Base-by-base conservation (phyloP, 306 rosid species). In the Vicia sativa region DNA sequence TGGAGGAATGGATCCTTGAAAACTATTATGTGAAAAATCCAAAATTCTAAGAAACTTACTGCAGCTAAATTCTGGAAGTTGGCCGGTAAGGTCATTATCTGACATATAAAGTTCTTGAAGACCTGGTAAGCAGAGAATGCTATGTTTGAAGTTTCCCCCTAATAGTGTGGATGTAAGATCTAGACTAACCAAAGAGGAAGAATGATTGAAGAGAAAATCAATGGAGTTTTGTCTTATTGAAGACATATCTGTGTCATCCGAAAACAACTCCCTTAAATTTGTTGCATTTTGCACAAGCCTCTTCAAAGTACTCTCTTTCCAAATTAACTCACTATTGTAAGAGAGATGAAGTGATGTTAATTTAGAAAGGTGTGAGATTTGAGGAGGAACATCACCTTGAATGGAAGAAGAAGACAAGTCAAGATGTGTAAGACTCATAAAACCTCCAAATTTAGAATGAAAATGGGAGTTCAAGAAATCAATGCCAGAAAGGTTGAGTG, bases 181-280 rank as follows among this genome's bases (percentile, higher is more conserved):
- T 35, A 74, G 59, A 74, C 67, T 28, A 21, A 74, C 13, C 41
- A 64, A 43, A 55, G 78, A 42, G n/a, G 44, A 43, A 28, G 72
- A 74, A 0, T 38, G 4, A 28, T 72, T 72, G n/a, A 46, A 23
- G 15, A 38, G 2, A 9, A 6, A 37, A 38, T 1, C 19, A 0
- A 58, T 3, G 43, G 43, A 58, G 13, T 37, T 38, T 38, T 11
- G 2, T 37, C 1, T 53, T 52, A 52, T 1, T 11, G 58, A 19
- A 1, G 58, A 21, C 57, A 50, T 18, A 19, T 50, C 1, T 0
- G 56, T 10, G 1, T 1, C 3, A 3, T 21, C 29, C 8, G 21
- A 4, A 52, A 21, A 0, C 1, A 52, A 1, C 3, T 52, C 31
- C 7, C 14, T 52, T 23, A 52, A 52, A 23, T 52, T 52, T 52